Evolutionary conservation across 1,284 basidiomycete genomes (phyloP), one percentile per base, ranked within the genome.

Genomic region (Leucoagaricus sp.): DNA sequence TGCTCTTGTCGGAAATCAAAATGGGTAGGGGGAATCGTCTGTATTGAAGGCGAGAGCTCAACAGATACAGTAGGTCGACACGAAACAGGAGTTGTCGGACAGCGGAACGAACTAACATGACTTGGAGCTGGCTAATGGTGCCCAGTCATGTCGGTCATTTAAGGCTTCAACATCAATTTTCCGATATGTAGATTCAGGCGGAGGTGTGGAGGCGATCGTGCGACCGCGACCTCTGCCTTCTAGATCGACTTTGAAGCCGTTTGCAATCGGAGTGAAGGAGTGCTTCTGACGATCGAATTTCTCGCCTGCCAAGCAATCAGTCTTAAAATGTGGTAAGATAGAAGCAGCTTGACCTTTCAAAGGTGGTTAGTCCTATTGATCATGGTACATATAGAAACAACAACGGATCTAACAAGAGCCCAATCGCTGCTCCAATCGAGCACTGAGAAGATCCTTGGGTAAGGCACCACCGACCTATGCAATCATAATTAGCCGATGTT

Each of bases 91-190:
- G 33, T 69, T 84, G 75, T 85, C 66, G 75, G 83, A 84, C 83
- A 85, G 72, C 82, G 75, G 84, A 85, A 85, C 83, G 83, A 85
- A 73, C 83, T 78, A 68, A 69, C 74, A 70, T 67, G 69, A 66
- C 67, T 63, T 66, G 58, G 53, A 57, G 42, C 50, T 61, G 60
- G 47, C 58, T 31, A n/a, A 36, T 34, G 41, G 57, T 38, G 60
- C 62, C 59, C 53, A 58, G 64, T 69, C 61, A 63, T 64, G 69
- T 66, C 64, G 72, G 80, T 78, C 80, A 82, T 78, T 61, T 67
- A 65, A 48, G 68, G 77, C 76, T 83, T 81, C 74, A 67, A 63
- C 59, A 70, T 78, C 59, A 33, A 70, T 78, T 58, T 78, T 65
- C 76, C 79, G 81, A 80, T 73, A 58, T 49, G 58, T 45, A 60